Percentiles rank a stretch among this genome's conserved stretches.
phyloP scores from a whole-genome alignment of 2,329 filamentous ascomycete species.

The Fusarium globosum region DNA sequence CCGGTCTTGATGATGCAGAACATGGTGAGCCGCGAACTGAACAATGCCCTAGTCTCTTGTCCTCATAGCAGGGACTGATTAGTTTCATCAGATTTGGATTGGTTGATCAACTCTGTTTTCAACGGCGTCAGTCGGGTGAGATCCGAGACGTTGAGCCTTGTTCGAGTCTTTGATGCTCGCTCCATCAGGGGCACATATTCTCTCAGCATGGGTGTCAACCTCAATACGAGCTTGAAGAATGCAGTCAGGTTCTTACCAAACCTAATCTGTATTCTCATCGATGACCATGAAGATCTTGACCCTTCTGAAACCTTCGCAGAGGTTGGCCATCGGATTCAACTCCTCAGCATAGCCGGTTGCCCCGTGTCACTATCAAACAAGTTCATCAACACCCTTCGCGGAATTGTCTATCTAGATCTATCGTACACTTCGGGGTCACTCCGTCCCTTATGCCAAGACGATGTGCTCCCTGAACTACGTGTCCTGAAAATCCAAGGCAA shows the following conservation, averaged over 20 bases:
- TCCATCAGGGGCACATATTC: conserved; percentile 54
- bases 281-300: conserved; percentile 59
- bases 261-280: conserved; percentile 60
- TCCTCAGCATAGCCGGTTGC: conserved; percentile 61
- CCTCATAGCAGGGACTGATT: neutral
- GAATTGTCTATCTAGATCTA: conserved; percentile 64
- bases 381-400: conserved; percentile 55
- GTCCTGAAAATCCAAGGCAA: conserved; percentile 63
- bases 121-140: conserved; percentile 51
- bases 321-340: conserved; percentile 19
- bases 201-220: conserved; percentile 52
- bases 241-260: conserved; percentile 56
- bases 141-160: conserved; percentile 55
- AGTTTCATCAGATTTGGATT: conserved; percentile 56
- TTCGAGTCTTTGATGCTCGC: conserved; percentile 62
- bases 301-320: conserved; percentile 50
- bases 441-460: conserved; percentile 48
- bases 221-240: conserved; percentile 53
- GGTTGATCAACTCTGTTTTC: conserved; percentile 61
- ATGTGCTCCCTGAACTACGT: conserved; percentile 58
- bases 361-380: conserved; percentile 52
- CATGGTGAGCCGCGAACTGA: conserved; percentile 53
- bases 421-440: conserved; percentile 62
- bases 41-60: neutral
- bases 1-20: conserved; percentile 57